Percentiles rank a stretch among this genome's conserved stretches.
Conservation (phyloP, 306 rosid species). For the Trifolium fragiferum region DNA sequence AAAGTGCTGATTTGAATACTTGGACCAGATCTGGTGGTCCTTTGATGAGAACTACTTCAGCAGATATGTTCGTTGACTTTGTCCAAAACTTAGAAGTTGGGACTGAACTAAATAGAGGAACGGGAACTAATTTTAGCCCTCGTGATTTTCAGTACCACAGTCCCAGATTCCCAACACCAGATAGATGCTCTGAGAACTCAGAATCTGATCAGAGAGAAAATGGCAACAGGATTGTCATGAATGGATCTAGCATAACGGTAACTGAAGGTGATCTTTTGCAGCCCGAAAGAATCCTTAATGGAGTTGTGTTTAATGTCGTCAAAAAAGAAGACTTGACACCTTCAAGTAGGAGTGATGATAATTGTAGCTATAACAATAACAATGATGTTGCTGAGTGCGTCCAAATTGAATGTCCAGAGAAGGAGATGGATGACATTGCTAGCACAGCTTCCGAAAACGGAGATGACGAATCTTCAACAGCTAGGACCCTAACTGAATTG, state of each 20-base stretch:
- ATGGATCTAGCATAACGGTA: slow-evolving; percentile 65
- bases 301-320: slow-evolving; percentile 84
- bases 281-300: slow-evolving; percentile 84
- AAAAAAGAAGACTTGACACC: slow-evolving; percentile 78
- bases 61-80: slow-evolving; percentile 75
- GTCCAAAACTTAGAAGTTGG: slow-evolving; percentile 77
- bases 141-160: slow-evolving; percentile 49
- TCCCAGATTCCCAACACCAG: slow-evolving; percentile 61
- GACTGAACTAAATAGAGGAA: slow-evolving; percentile 57
- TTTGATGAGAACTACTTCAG: slow-evolving; percentile 88
- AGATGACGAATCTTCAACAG: slow-evolving; percentile 43
- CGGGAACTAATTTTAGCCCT: slow-evolving; percentile 48
- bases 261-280: slow-evolving; percentile 95
- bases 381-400: slow-evolving; percentile 69
- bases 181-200: slow-evolving; percentile 57
- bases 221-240: slow-evolving; percentile 50
- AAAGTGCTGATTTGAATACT: slow-evolving; percentile 63
- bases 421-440: slow-evolving; percentile 69
- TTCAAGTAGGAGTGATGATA: slow-evolving; percentile 57
- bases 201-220: slow-evolving; percentile 60
- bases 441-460: slow-evolving; percentile 74
- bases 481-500: slow-evolving; percentile 38
- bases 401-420: slow-evolving; percentile 71
- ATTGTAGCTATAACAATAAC: slow-evolving; percentile 43
- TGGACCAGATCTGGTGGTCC: slow-evolving; percentile 99